phyloP scores from a whole-genome alignment of 2,329 filamentous ascomycete genomes.

The Microcyclosporella mali region DNA sequence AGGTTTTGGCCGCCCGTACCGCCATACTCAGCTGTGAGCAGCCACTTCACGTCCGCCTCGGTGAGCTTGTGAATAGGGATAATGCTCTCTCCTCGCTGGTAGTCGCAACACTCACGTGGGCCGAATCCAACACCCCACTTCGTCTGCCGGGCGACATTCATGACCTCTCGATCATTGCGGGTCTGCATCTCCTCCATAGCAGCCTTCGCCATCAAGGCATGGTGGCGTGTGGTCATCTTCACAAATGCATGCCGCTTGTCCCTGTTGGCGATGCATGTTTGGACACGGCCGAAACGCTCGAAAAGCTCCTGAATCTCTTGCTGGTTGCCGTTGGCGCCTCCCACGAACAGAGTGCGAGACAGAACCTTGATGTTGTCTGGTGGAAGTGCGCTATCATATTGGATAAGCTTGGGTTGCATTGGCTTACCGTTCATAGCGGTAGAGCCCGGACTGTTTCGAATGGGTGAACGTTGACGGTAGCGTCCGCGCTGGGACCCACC shows the following conservation, averaged over 20 bases:
- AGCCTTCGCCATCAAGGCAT: constrained; percentile 76
- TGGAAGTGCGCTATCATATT: constrained; percentile 69
- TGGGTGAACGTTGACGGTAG: constrained; percentile 80
- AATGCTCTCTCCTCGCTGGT: constrained; percentile 81
- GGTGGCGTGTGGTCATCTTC: constrained; percentile 88
- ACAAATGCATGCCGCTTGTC: constrained; percentile 98
- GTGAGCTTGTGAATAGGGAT: constrained; percentile 91
- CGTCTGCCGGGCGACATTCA: constrained; percentile 64
- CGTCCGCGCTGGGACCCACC: constrained; percentile 53
- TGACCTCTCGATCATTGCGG: constrained; percentile 63
- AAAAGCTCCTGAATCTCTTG: constrained; percentile 77
- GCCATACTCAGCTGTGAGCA: constrained; percentile 86
- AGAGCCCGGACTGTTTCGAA: constrained; percentile 59
- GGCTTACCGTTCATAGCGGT: constrained; percentile 30
- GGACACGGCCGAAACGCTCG: constrained; percentile 73
- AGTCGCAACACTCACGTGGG: constrained; percentile 94
- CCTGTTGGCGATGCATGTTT: constrained; percentile 96
- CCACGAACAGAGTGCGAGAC: constrained; percentile 92
- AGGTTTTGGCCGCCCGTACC: constrained; percentile 81
- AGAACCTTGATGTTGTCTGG: constrained; percentile 81
- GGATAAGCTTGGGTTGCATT: constrained; percentile 65
- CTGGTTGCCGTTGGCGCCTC: constrained; percentile 77
- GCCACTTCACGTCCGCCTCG: constrained; percentile 95
- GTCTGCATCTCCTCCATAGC: constrained; percentile 92
- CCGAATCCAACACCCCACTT: constrained; percentile 98